Evolutionary conservation across 2,329 filamentous ascomycete species (phyloP), one percentile per base, ranked within the genome.

Genomic region (Cercospora nicotianae): DNA sequence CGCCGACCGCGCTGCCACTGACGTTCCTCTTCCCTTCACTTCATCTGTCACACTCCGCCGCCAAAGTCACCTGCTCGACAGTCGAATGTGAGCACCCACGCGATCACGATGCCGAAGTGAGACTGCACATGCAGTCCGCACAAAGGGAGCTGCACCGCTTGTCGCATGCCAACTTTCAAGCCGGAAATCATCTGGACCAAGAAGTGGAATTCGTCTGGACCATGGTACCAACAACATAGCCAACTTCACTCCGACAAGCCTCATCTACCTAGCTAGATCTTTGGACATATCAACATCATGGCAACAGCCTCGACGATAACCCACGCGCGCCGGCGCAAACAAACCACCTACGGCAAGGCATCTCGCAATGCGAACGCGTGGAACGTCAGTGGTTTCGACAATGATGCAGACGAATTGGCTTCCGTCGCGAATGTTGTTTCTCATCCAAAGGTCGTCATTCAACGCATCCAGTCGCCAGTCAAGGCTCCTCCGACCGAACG

Each of bases 331-430:
- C 71, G 73, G 48, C 69, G 70, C 31, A 75, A 73, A 61, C 70
- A 72, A 66, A 64, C 69, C 23, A 72, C 71, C 20, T 75, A 75
- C 39, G 73, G 73, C 67, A 74, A 70, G 42, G 63, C 61, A 26
- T 69, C 72, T 53, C 66, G 71, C 31, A 74, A 58, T 42, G 65
- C 62, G 28, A 70, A 64, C 20, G 39, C 72, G 9, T 73, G 70
- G 67, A 71, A 67, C 57, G 58, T 68, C 16, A 66, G 51, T 30
- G 60, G 60, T 30, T 53, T 72, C 12, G 69, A 66, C 26, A 62
- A 68, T 5, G 69, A 73, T n/a, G 71, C 73, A 6, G 70, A 73
- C 39, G 73, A 74, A 23, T 18, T 63, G 2, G 39, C 60, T 16
- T 31, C 48, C 9, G 23, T 30, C 31, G 20, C 62, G 8, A 59